Evolutionary conservation across 352 stramenopile genomes (phyloP), one percentile per base, ranked within the genome.

Genomic region (Elongisporangium undulatum): DNA sequence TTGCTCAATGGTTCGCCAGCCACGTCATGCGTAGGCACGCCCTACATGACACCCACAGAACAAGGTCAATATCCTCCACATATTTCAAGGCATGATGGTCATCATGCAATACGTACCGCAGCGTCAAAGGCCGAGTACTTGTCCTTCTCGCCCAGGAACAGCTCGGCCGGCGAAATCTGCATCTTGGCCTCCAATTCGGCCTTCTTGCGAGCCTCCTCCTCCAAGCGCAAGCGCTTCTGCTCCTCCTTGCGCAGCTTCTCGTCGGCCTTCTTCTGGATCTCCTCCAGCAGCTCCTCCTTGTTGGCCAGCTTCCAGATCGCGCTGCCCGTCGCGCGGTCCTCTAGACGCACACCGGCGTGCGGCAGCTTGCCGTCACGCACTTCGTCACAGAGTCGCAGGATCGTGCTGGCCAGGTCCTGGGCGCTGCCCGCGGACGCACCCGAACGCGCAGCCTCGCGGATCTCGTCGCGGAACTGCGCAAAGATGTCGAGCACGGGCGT

Each of bases 1-100:
- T 99, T 99, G 59, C 93, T 97, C 52, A 99, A 63, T 57, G 95
- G 90, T 51, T 97, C 90, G 17, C 95, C 96, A 41, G 89, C 82
- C 1, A 76, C 85, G 62, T 97, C 86, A 52, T 99, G 90, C 12
- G 96, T 99, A 34, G 97, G 97, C 23, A 99, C 74, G 45, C 97
- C 97, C 75, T 97, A 55, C 19, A 59, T 17, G 4, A 4, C 9
- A 53, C n/a, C n/a, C n/a, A n/a, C n/a, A n/a, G 52, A 24, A 9
- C 26, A 54, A n/a, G 38, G 49, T 53, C 17, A 10, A 16, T 45
- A 13, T 53, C 3, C 51, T 54, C 10, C 17, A 61, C 20, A 62
- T 12, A 52, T 26, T 23, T 60, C 12, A 54, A 63, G 12, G 34
- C 19, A 23, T 66, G 34, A 64, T 26, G 15, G 50, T 49, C 26